Evolutionary conservation across 768 basidiomycete species (phyloP), one percentile per base, ranked within the genome.

Genomic region (Suillus paluster): DNA sequence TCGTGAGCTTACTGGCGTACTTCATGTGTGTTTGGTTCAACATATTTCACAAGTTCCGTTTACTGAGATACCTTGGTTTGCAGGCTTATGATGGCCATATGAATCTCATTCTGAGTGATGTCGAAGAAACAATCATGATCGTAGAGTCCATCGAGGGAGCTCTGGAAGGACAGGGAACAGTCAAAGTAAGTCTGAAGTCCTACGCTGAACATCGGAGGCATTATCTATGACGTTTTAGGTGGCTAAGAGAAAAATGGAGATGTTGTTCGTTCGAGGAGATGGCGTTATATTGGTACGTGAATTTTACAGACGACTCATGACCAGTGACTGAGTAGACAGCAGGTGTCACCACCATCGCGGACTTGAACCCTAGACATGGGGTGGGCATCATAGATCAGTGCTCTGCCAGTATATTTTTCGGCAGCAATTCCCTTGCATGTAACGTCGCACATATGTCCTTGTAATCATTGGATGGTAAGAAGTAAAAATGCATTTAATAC

Each of bases 21-120:
- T 99, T 50, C 97, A 99, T 79, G 97, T 97, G 71, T 53, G 92
- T 74, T n/a, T 53, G 62, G 33, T 52, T 46, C 44, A 23, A n/a
- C n/a, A 52, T 62, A 7, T 34, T 50, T 45, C 39, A 45, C 48
- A 23, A 27, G 41, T 56, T 36, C 52, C 58, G 54, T 41, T 21
- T 57, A 59, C 64, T 62, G 59, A 42, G 59, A 57, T 9, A 64
- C 61, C 27, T 65, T 33, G 61, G 57, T 56, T 63, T 67, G 14
- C 70, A 99, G 97, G 97, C 97, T 23, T 99, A 99, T 71, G 97
- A 99, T 79, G 97, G 96, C n/a, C 97, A 99, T 77, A 99, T 99
- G 97, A 99, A 99, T 76, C 83, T 99, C 69, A 97, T 99, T 65
- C 83, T 99, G 68, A 95, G 94, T 69, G 94, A 98, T 71, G 97